Evolutionary conservation across 805 yeast species (phyloP), one percentile per base, ranked within the genome.

Genomic region (Ogataea nakhonphanomensis): DNA sequence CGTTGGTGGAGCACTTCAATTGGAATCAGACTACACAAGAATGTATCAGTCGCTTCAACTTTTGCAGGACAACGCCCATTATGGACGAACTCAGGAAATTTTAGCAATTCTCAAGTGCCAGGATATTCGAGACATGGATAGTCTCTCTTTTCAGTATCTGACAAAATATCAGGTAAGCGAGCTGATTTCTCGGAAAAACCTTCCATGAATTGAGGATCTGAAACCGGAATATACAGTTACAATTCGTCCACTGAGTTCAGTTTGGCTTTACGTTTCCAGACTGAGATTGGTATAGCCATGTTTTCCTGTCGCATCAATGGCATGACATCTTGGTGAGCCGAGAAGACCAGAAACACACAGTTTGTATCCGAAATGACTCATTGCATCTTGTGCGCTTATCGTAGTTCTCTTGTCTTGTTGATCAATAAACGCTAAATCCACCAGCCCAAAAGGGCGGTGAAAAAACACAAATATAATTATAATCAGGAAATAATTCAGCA

Each of bases 1-100:
- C 10, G 20, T 24, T 5, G 24, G 30, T 7, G 73, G 73, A 5
- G 71, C 69, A 2, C 10, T 25, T 8, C 67, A 63, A 37, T 53
- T 73, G 15, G 44, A 44, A 7, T 40, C 37, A 4, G 74, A 70
- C 41, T 44, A 67, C 7, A 43, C 47, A 3, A 49, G 45, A 20
- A 23, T 71, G 8, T 66, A 71, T 55, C 31, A 44, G 12, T 10
- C 44, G 6, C 39, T 63, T 27, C 29, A 37, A 2, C 32, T 64
- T 24, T 44, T 55, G 14, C 51, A 47, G 40, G 59, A 55, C 25
- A 37, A 22, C 10, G 33, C 38, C 2, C 32, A 50, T 13, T 60
- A 49, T 39, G 47, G 48, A 2, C 46, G 41, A 21, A 38, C 63
- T 11, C 26, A 35, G 27, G 54, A 53, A 31, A 48, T 50, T 17